A percentile compares a stretch with the other conserved stretches of the same genome.
These are phyloP conservation scores for Kalmusia sp. DNA, from an alignment of 2,329 filamentous ascomycete species.

Conservation along the genomic window DNA sequence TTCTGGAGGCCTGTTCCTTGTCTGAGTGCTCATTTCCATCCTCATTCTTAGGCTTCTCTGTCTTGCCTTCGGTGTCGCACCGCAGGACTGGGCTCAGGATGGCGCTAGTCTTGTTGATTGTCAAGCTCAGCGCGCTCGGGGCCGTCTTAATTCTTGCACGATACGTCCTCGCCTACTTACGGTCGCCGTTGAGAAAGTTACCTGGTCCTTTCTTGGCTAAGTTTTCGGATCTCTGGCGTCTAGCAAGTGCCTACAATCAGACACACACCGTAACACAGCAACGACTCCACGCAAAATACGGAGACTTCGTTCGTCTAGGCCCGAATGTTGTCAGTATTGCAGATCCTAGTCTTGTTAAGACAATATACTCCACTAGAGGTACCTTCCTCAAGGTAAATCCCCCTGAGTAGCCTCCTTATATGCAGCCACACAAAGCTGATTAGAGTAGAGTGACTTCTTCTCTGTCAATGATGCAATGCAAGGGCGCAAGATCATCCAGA, in stretches of 20 bases:
- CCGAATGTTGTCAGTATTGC: conserved; percentile 39
- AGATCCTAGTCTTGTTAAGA: conserved; percentile 39
- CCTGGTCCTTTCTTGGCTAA: conserved; percentile 43
- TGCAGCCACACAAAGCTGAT: background rate
- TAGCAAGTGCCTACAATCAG: conserved; percentile 35
- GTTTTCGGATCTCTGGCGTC: conserved; percentile 42
- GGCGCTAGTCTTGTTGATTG: conserved; percentile 20
- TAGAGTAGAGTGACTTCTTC: conserved; percentile 37
- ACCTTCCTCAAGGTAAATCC: conserved; percentile 37
- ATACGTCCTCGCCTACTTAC: conserved; percentile 31
- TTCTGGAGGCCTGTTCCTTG: background rate
- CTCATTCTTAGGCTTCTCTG: background rate
- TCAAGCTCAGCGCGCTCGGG: conserved; percentile 21
- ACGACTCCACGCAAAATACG: conserved; percentile 37
- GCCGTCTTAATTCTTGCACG: conserved; percentile 21
- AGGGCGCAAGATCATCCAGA: conserved; percentile 35
- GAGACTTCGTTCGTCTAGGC: conserved; percentile 36
- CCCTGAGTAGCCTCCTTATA: background rate
- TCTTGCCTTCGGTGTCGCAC: conserved; percentile 5
- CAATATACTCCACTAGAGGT: conserved; percentile 40
- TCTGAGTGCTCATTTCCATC: conserved; percentile 3
- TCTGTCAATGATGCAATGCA: conserved; percentile 42
- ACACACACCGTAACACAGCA: conserved; percentile 39
- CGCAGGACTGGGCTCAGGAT: conserved; percentile 14
- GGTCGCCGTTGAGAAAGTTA: conserved; percentile 38